phyloP scores from a whole-genome alignment of 2,329 filamentous ascomycete species.

The Reticulascus tulasneorum region DNA sequence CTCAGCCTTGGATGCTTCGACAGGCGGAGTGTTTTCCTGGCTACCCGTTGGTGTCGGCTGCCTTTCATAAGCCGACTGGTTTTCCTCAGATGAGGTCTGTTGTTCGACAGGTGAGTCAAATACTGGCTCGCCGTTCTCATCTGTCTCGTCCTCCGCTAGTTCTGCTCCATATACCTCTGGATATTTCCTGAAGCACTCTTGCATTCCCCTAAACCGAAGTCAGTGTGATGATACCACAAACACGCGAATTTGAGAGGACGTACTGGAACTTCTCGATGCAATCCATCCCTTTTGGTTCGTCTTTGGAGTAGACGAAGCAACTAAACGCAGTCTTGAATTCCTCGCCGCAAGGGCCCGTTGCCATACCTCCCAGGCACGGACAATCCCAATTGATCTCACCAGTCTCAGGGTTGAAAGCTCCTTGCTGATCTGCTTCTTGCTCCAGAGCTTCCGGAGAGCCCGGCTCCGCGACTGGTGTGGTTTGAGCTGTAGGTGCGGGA shows the following conservation, averaged over 20 bases:
- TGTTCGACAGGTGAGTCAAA: too few relatives aligned
- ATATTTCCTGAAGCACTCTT: slow-evolving; percentile 90
- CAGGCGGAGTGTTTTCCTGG: too few relatives aligned
- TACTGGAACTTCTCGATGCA: slow-evolving; percentile 98
- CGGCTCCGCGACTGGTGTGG: slow-evolving; percentile 16
- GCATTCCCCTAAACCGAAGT: slow-evolving; percentile 70
- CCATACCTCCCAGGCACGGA: slow-evolving; percentile 96
- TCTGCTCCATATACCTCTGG: slow-evolving; percentile 92
- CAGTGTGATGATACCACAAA: slow-evolving; percentile 17
- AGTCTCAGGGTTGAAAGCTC: slow-evolving; percentile 96
- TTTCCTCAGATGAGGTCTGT: too few relatives aligned
- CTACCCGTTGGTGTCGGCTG: too few relatives aligned
- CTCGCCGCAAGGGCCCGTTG: slow-evolving; percentile 89
- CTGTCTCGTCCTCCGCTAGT: slow-evolving; percentile 72
- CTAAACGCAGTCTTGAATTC: slow-evolving; percentile 95
- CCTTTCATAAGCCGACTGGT: too few relatives aligned
- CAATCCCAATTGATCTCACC: slow-evolving; percentile 99
- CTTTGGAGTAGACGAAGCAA: slow-evolving; percentile 93
- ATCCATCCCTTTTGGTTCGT: slow-evolving; percentile 96
- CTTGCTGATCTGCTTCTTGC: slow-evolving; percentile 79
- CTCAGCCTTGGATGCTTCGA: too few relatives aligned
- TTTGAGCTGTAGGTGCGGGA: slow-evolving; percentile 15
- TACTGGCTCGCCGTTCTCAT: too few relatives aligned
- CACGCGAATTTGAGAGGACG: slow-evolving; percentile 27
- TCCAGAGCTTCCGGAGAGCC: slow-evolving; percentile 57